These are phyloP conservation scores for Cladophialophora chaetospira DNA, from an alignment of 2,329 filamentous ascomycete species.

Conservation along the genomic window DNA sequence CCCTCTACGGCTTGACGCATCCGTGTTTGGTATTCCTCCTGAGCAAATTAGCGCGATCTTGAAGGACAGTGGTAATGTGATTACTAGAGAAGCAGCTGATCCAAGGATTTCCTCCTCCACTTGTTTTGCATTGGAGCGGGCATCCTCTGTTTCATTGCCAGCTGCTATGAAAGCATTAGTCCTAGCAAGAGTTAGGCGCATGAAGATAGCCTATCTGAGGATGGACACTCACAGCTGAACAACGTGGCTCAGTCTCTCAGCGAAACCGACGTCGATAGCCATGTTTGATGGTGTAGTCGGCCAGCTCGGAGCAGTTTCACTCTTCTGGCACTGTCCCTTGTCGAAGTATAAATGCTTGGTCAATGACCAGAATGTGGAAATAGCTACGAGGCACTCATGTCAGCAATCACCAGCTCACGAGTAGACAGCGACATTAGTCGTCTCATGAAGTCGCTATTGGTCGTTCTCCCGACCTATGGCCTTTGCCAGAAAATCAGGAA, in stretches of 20 bases:
- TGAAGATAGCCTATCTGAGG: constrained; percentile 10
- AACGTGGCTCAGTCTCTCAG: constrained; percentile 64
- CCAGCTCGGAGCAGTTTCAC: neutral
- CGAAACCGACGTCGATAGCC: constrained; percentile 51
- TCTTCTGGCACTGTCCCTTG: neutral
- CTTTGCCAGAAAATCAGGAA: neutral
- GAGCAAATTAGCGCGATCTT: constrained; percentile 30
- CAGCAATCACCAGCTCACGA: neutral
- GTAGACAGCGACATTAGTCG: neutral
- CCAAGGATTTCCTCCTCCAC: constrained; percentile 68
- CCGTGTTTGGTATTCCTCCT: constrained; percentile 60
- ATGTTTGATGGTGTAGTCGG: constrained; percentile 5
- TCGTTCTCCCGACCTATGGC: too few relatives aligned
- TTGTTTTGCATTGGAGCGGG: constrained; percentile 61
- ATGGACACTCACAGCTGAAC: constrained; percentile 60
- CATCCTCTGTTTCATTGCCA: constrained; percentile 47
- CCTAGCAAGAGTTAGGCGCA: constrained; percentile 39
- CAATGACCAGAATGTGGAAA: neutral
- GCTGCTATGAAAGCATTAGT: constrained; percentile 50
- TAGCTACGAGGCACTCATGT: neutral
- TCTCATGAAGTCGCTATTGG: neutral
- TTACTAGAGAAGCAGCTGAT: constrained; percentile 60
- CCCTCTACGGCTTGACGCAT: constrained; percentile 44
- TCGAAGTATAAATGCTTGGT: neutral
- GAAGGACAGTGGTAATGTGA: neutral